phyloP scores from a whole-genome alignment of 1,139 yeast genomes.

The Magnusiomyces tetraspermus region DNA sequence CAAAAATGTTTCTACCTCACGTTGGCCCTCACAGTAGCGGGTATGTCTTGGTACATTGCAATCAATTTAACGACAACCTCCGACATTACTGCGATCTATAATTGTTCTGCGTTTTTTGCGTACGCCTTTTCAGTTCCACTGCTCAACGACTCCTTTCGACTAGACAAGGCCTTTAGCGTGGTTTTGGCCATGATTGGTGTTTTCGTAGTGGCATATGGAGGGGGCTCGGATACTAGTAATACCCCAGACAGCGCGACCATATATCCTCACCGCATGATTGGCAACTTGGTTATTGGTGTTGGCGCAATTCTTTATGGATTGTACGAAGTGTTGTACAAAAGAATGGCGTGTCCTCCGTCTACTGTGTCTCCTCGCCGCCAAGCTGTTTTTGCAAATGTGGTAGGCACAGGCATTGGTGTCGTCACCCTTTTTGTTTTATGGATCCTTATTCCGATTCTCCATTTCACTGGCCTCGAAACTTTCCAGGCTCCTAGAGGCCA shows the following conservation, averaged over 20 bases:
- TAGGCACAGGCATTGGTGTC: conserved; percentile 51
- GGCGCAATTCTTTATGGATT: conserved; percentile 84
- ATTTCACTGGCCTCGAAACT: conserved; percentile 47
- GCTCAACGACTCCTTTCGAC: conserved; percentile 52
- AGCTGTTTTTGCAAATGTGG: conserved; percentile 48
- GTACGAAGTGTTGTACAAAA: conserved; percentile 77
- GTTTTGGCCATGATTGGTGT: conserved; percentile 66
- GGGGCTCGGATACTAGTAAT: conserved; percentile 28
- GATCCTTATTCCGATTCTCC: conserved; percentile 41
- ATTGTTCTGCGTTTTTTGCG: conserved; percentile 83
- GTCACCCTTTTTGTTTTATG: conserved; percentile 47
- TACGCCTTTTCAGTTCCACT: conserved; percentile 75
- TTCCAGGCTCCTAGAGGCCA: conserved; percentile 47
- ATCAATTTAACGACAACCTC: conserved; percentile 75
- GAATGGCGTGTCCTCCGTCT: conserved; percentile 66
- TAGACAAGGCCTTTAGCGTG: conserved; percentile 62
- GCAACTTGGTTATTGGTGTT: conserved; percentile 58
- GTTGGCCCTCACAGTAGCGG: conserved; percentile 60
- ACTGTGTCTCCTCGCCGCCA: conserved; percentile 45
- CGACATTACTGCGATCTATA: conserved; percentile 83
- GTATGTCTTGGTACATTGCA: conserved; percentile 79
- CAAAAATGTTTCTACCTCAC: conserved; percentile 41
- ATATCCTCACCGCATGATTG: conserved; percentile 57
- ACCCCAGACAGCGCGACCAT: conserved; percentile 18
- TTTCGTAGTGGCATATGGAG: conserved; percentile 68